Evolutionary conservation across 2,329 filamentous ascomycete species (phyloP).

Genomic region (Davidsoniella neocaledoniae): DNA sequence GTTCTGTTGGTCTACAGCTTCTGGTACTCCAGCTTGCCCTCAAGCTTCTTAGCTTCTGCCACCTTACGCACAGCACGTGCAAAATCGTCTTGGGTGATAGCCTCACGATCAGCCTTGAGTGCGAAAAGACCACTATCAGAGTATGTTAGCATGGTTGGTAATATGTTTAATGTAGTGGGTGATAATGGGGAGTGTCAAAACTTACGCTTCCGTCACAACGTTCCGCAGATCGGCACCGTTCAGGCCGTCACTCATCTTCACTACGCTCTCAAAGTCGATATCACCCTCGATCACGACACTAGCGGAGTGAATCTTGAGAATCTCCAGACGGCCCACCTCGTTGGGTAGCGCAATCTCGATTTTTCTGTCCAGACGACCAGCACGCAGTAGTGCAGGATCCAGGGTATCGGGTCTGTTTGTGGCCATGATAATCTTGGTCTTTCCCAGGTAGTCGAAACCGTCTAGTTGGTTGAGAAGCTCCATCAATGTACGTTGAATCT

Average conservation of each 20-base stretch:
- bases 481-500: slow-evolving; percentile 97
- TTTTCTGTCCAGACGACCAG: slow-evolving; percentile 88
- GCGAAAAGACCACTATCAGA: slow-evolving; percentile 66
- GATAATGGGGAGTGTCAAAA: slow-evolving; percentile 16
- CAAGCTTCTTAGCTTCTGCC: slow-evolving; percentile 91
- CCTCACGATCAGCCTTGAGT: slow-evolving; percentile 94
- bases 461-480: slow-evolving; percentile 96
- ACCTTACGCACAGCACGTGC: slow-evolving; percentile 98
- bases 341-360: slow-evolving; percentile 96
- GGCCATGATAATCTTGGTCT: slow-evolving; percentile 99
- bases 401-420: slow-evolving; percentile 95
- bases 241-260: slow-evolving; percentile 98
- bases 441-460: slow-evolving; percentile 96
- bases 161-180: neutral
- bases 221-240: slow-evolving; percentile 97
- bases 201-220: slow-evolving; percentile 95
- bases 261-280: slow-evolving; percentile 95
- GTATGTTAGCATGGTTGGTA: slow-evolving; percentile 16
- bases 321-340: slow-evolving; percentile 88
- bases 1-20: slow-evolving; percentile 47
- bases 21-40: slow-evolving; percentile 95
- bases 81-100: slow-evolving; percentile 96
- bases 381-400: slow-evolving; percentile 80
- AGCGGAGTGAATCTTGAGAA: slow-evolving; percentile 90
- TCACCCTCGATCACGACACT: slow-evolving; percentile 83